Conservation (phyloP, 129 eudicot genomes). For the Flaveria sonorensis region DNA sequence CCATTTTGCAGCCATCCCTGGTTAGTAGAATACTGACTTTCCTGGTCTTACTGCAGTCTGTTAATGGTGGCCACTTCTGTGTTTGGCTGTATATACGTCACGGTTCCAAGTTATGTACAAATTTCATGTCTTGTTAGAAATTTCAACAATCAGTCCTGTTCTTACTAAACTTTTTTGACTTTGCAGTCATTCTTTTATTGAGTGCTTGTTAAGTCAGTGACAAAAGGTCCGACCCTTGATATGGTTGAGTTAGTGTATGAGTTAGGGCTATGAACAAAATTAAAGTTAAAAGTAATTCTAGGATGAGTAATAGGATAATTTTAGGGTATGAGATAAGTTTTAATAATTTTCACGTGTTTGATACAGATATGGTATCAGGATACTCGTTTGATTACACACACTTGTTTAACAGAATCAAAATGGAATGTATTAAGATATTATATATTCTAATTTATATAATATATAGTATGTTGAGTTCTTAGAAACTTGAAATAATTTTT, state of each 20-base stretch:
- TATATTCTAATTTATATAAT: too few relatives aligned
- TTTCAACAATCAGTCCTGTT: background rate
- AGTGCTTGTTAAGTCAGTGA: background rate
- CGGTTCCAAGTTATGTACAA: slow-evolving; percentile 30
- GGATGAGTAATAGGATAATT: too few relatives aligned
- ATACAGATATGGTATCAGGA: too few relatives aligned
- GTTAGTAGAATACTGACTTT: slow-evolving; percentile 40
- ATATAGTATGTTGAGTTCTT: too few relatives aligned
- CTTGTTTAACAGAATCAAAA: too few relatives aligned
- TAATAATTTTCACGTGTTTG: too few relatives aligned
- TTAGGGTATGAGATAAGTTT: too few relatives aligned
- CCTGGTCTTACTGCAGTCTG: background rate
- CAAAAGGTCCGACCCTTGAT: background rate
- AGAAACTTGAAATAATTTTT: too few relatives aligned
- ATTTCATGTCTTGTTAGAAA: background rate
- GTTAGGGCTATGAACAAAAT: background rate
- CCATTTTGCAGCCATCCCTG: slow-evolving; percentile 78
- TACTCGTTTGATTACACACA: too few relatives aligned
- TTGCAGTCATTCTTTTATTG: slow-evolving; percentile 1
- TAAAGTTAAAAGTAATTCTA: background rate
- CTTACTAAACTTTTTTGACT: background rate
- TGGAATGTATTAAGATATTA: too few relatives aligned
- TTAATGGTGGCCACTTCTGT: background rate
- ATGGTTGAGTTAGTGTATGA: background rate
- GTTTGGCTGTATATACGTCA: slow-evolving; percentile 26